Percentiles rank a stretch among this genome's conserved stretches.
phyloP scores from a whole-genome alignment of 2,329 filamentous ascomycete genomes.

The Biscogniauxia mediterranea region DNA sequence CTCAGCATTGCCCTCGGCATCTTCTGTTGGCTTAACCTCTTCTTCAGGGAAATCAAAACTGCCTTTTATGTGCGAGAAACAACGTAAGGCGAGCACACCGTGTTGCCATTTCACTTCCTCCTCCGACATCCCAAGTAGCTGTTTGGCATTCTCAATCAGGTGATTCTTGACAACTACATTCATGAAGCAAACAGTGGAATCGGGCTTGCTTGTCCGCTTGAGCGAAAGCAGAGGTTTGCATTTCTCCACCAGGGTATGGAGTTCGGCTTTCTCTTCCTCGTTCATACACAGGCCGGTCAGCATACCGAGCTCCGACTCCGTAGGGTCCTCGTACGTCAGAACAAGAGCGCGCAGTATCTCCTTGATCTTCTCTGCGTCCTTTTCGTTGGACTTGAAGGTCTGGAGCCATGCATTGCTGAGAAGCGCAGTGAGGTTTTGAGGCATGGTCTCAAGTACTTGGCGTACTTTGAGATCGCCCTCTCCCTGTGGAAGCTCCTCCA shows the following conservation, averaged over 20 bases:
- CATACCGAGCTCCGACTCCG: constrained; percentile 36
- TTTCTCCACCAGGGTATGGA: constrained; percentile 35
- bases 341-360: constrained; percentile 42
- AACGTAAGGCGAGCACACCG: constrained; percentile 39
- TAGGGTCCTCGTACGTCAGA: constrained; percentile 42
- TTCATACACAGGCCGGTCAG: constrained; percentile 35
- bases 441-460: constrained; percentile 38
- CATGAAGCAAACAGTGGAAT: constrained; percentile 31
- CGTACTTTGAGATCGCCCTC: constrained; percentile 40
- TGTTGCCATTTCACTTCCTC: constrained; percentile 42
- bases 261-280: constrained; percentile 33
- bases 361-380: constrained; percentile 38
- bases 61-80: constrained; percentile 38
- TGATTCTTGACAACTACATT: constrained; percentile 39
- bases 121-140: constrained; percentile 34
- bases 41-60: constrained; percentile 28
- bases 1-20: constrained; percentile 4
- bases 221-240: constrained; percentile 37
- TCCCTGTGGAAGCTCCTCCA: constrained; percentile 37
- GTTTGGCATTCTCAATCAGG: constrained; percentile 38
- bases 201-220: constrained; percentile 18
- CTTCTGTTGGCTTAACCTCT: constrained; percentile 15
- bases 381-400: constrained; percentile 34
- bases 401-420: constrained; percentile 39
- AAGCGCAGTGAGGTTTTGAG: constrained; percentile 38